phyloP scores from a whole-genome alignment of 2,329 filamentous ascomycete genomes.

The Teratosphaeria destructans region DNA sequence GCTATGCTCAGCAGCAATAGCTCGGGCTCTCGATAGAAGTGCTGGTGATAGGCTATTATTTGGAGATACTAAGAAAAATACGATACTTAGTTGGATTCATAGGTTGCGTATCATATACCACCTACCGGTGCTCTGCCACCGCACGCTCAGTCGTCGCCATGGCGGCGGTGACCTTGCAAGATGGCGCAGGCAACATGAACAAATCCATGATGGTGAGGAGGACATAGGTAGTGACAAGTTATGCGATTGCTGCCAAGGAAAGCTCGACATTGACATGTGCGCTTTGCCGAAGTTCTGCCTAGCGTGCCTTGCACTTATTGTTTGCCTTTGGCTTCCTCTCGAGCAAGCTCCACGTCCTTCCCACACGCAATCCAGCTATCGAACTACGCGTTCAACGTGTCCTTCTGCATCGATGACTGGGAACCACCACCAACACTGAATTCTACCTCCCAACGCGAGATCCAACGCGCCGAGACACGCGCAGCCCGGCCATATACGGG shows the following conservation, averaged over 20 bases:
- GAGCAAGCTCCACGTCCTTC: neutral
- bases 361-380: neutral
- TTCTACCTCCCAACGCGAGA: neutral
- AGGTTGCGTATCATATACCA: neutral
- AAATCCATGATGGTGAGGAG: slow-evolving; percentile 11
- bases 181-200: slow-evolving; percentile 12
- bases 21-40: slow-evolving; percentile 46
- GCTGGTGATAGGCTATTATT: slow-evolving; percentile 39
- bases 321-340: neutral
- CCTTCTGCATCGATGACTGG: neutral
- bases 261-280: neutral
- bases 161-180: slow-evolving; percentile 4
- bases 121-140: slow-evolving; percentile 7
- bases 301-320: neutral
- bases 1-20: slow-evolving; percentile 45
- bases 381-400: neutral
- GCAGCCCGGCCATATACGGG: neutral
- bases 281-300: neutral
- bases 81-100: neutral
- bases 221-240: slow-evolving; percentile 1
- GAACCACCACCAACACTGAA: neutral
- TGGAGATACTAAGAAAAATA: slow-evolving; percentile 1
- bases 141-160: neutral
- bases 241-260: neutral
- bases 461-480: neutral